phyloP scores from a whole-genome alignment of 441 rosid genomes.

The Kokia cookei region DNA sequence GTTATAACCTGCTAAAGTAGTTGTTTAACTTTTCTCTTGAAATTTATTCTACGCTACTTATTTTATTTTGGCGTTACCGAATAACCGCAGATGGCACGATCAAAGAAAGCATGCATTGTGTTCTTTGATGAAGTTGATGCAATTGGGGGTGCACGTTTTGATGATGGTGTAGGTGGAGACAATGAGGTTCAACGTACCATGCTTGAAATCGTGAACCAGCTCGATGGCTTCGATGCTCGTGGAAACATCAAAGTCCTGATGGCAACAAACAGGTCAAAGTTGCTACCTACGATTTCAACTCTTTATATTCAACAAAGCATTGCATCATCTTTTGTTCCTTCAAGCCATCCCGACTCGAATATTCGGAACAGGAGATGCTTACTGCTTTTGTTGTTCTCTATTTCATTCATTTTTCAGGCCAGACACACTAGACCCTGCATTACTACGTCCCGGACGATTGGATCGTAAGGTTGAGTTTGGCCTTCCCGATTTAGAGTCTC shows the following conservation, averaged over 20 bases:
- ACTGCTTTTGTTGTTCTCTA: background rate
- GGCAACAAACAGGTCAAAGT: constrained; percentile 88
- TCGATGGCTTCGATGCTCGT: constrained; percentile 96
- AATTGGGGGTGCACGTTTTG: constrained; percentile 98
- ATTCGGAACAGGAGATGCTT: background rate
- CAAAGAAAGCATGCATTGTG: constrained; percentile 93
- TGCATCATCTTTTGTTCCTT: background rate
- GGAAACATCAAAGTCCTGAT: constrained; percentile 96
- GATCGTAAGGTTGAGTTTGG: constrained; percentile 98
- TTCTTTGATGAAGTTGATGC: constrained; percentile 97
- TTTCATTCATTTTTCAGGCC: constrained; percentile 41
- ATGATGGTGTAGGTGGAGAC: constrained; percentile 96
- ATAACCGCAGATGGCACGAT: constrained; percentile 75
- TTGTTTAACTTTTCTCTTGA: background rate
- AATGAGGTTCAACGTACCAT: constrained; percentile 96
- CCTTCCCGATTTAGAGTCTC: constrained; percentile 84
- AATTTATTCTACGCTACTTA: background rate
- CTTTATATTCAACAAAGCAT: background rate
- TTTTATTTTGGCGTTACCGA: background rate
- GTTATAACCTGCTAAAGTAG: constrained; percentile 24
- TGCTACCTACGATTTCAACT: background rate
- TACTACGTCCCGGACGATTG: constrained; percentile 86
- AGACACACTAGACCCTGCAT: constrained; percentile 89
- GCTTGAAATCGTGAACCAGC: constrained; percentile 98
- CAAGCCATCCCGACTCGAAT: background rate